phyloP scores from a whole-genome alignment of 2,329 filamentous ascomycete species.

The Monilinia vaccinii-corymbosi region DNA sequence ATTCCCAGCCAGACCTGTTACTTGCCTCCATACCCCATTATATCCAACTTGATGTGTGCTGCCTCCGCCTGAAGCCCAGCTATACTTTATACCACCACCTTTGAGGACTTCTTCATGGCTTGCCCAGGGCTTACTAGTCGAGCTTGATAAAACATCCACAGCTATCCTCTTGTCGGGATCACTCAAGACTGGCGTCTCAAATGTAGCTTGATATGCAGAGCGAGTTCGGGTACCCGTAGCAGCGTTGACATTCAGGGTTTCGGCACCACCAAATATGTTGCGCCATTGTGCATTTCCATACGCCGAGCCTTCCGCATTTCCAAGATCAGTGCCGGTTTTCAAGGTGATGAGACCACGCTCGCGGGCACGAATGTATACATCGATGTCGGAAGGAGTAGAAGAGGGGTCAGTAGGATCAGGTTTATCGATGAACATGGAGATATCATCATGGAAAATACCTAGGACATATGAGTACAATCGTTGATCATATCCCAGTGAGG shows the following conservation, averaged over 20 bases:
- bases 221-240: slow-evolving; percentile 83
- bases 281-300: slow-evolving; percentile 81
- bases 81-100: slow-evolving; percentile 66
- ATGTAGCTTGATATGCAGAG: slow-evolving; percentile 80
- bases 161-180: slow-evolving; percentile 75
- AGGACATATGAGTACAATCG: slow-evolving; percentile 5
- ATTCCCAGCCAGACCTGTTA: slow-evolving; percentile 66
- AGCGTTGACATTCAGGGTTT: slow-evolving; percentile 79
- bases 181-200: slow-evolving; percentile 74
- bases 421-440: slow-evolving; percentile 74
- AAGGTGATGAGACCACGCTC: slow-evolving; percentile 79
- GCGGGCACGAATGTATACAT: slow-evolving; percentile 66
- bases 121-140: slow-evolving; percentile 84
- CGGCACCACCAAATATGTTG: slow-evolving; percentile 90
- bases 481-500: neutral
- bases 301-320: slow-evolving; percentile 87
- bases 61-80: slow-evolving; percentile 57
- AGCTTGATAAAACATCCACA: slow-evolving; percentile 71
- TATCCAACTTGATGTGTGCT: slow-evolving; percentile 73
- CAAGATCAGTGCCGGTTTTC: slow-evolving; percentile 90
- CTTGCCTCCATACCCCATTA: slow-evolving; percentile 75
- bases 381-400: slow-evolving; percentile 66
- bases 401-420: slow-evolving; percentile 60
- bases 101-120: slow-evolving; percentile 85
- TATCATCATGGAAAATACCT: slow-evolving; percentile 83